Evolutionary conservation across 225 moss, liverwort and hornwort species (phyloP), one percentile per base, ranked within the genome.

Genomic region (Marchantia paleacea): DNA sequence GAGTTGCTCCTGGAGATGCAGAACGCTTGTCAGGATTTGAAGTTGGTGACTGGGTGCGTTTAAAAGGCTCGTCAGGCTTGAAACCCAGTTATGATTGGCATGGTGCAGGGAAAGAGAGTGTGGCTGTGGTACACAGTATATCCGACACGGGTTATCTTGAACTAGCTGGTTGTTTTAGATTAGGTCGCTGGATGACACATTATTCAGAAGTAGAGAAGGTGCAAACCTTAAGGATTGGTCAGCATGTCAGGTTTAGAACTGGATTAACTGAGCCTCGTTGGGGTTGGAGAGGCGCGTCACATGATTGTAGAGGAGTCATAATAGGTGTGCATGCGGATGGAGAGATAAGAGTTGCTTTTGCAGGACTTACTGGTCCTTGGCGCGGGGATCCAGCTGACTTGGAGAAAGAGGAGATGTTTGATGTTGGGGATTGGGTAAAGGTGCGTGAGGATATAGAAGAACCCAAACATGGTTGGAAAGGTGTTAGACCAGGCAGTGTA

Each of bases 61-160:
- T 88, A 69, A 88, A 85, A 52, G 30, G 51, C 39, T 83, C 79
- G 49, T 81, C 80, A 26, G 81, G 83, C 10, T 75, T 78, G 25
- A 88, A 85, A 81, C 88, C 88, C 65, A 88, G 83, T 49, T 88
- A 88, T 73, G 88, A 88, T 29, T 88, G 88, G 88, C 88, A 88
- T 83, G 88, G 85, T 30, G 85, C 88, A 47, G 83, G 88, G 64
- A 88, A 88, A 55, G 88, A 88, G 60, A 83, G 85, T 57, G 83
- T 88, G n/a, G 88, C 83, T 49, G 85, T 85, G 50, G 88, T 88
- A 30, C 88, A 88, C 79, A 88, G 88, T 71, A 85, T 88, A 81
- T 88, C 88, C 12, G 85, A 88, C 79, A 77, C 88, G 39, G 88
- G 88, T 11, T 83, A 85, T 61, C 81, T 88, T 61, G 85, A 88